Evolutionary conservation across 441 rosid species (phyloP).

Genomic region (Syzygium syzygioides): DNA sequence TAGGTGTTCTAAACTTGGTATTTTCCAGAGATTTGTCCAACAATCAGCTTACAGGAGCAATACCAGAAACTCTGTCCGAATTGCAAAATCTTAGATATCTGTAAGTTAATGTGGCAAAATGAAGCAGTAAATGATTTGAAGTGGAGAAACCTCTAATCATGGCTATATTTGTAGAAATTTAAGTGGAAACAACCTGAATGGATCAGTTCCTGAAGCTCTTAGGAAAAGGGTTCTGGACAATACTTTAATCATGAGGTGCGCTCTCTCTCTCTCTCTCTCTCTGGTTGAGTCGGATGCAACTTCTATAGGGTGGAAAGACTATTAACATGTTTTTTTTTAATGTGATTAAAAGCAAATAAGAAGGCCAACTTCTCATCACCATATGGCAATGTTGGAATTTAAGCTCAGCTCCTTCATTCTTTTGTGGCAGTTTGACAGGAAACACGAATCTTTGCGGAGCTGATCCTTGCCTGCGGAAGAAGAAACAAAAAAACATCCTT

Average conservation of each 20-base stretch:
- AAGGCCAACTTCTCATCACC: not conserved
- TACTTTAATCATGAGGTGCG: not conserved
- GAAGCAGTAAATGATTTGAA: rapidly evolving
- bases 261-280: not conserved
- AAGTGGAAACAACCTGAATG: not conserved
- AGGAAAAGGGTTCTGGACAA: not conserved
- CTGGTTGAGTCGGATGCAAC: not conserved
- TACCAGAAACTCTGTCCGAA: not conserved
- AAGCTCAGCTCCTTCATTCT: not conserved
- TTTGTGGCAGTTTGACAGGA: not conserved
- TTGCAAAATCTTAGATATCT: not conserved
- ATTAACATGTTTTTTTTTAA: not conserved
- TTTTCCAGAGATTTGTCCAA: not conserved
- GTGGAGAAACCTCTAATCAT: not conserved
- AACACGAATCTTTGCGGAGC: too few relatives aligned
- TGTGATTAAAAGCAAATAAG: not conserved
- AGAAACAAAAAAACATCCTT: too few relatives aligned
- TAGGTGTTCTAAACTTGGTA: not conserved
- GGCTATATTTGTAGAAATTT: not conserved
- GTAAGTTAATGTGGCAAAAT: not conserved
- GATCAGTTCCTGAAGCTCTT: not conserved
- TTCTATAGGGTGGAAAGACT: not conserved
- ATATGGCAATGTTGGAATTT: not conserved
- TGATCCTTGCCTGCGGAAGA: too few relatives aligned
- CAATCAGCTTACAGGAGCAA: not conserved